These are phyloP conservation scores for Endocarpon pusillum DNA, from an alignment of 495 filamentous ascomycete genomes.

Conservation along the genomic window DNA sequence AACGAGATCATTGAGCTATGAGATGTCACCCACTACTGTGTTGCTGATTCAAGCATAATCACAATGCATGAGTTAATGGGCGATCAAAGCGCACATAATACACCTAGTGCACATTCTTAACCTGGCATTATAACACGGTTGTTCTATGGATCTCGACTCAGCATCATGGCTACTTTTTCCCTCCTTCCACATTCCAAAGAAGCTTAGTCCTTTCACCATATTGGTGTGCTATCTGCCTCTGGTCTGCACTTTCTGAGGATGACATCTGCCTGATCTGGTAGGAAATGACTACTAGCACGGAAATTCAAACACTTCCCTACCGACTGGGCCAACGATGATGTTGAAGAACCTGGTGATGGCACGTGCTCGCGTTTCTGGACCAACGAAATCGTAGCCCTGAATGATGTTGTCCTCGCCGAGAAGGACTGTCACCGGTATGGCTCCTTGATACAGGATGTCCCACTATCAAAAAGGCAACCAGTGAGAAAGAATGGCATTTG, in stretches of 20 bases:
- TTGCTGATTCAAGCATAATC: no score
- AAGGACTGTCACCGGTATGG: slow-evolving; percentile 14
- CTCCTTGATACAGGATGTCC: slow-evolving; percentile 13
- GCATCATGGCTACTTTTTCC: no score
- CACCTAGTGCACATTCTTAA: slow-evolving; percentile 1
- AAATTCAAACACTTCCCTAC: background rate
- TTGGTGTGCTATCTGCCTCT: no score
- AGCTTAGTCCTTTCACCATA: no score
- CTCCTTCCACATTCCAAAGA: no score
- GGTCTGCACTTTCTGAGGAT: slow-evolving; percentile 4
- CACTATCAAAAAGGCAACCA: slow-evolving; percentile 8
- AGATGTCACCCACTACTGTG: no score
- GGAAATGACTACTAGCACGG: background rate
- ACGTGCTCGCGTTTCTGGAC: slow-evolving; percentile 11
- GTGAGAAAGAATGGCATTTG: background rate
- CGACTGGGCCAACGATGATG: slow-evolving; percentile 3
- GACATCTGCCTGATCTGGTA: slow-evolving; percentile 8
- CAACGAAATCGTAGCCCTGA: slow-evolving; percentile 18
- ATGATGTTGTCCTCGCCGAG: slow-evolving; percentile 11
- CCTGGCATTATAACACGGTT: no score
- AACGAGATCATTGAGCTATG: no score
- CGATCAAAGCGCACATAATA: slow-evolving; percentile 2
- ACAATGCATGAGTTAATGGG: no score
- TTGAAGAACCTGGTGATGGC: slow-evolving; percentile 15
- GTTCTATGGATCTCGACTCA: no score